These are phyloP conservation scores for Aspergillus haitiensis DNA, from an alignment of 495 filamentous ascomycete genomes.

Conservation along the genomic window DNA sequence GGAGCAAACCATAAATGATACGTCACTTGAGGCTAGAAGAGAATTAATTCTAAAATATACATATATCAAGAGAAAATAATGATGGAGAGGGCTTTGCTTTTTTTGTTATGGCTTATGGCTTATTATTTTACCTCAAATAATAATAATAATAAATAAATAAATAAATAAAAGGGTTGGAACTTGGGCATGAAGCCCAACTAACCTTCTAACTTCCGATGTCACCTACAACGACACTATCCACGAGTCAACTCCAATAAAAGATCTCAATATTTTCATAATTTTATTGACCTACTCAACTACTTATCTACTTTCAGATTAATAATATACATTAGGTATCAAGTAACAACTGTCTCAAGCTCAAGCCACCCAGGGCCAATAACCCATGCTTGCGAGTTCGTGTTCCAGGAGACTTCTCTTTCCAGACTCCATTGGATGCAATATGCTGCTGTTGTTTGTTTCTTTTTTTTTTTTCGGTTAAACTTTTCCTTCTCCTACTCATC, in stretches of 20 bases:
- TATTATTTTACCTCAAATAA: too few species aligned
- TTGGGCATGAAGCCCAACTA: background rate
- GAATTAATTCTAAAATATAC: too few species aligned
- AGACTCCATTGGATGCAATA: too few species aligned
- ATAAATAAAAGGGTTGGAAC: too few species aligned
- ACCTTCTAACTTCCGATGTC: too few species aligned
- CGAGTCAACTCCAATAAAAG: background rate
- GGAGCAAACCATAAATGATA: background rate
- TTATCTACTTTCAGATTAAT: background rate
- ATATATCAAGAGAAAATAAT: too few species aligned
- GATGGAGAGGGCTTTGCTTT: background rate
- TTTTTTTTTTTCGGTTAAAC: background rate
- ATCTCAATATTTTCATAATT: background rate
- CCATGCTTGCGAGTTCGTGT: background rate
- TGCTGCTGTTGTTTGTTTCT: too few species aligned
- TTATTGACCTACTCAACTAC: background rate
- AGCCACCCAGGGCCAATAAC: background rate
- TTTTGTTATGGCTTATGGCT: background rate
- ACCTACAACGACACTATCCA: background rate
- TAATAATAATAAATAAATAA: too few species aligned
- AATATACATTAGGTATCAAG: background rate
- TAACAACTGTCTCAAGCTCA: background rate
- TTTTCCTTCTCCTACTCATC: conserved; percentile 3
- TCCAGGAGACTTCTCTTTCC: too few species aligned
- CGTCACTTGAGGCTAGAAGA: background rate